Base-by-base conservation (phyloP, 768 basidiomycete species). In the Inosperma sp. region DNA sequence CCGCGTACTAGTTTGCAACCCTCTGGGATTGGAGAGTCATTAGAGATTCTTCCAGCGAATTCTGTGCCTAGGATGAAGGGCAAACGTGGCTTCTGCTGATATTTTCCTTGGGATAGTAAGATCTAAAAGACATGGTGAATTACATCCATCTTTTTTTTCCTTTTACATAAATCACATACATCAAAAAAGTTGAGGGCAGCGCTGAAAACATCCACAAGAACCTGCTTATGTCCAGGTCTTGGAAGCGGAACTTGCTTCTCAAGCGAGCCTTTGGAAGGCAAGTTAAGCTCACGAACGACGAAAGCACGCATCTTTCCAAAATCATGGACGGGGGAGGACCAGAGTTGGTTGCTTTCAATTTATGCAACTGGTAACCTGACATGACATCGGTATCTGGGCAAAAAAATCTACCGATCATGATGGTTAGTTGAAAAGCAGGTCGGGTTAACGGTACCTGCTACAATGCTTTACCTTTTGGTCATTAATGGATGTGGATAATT, bases 51-150 rank as follows among this genome's bases (percentile, higher is more conserved):
- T 0, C 95, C 95, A 3, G 93, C 81, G 60, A 97, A 88, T 66
- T 99, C 89, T 30, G 80, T 73, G 13, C 93, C 93, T 5, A 93
- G 78, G 5, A 82, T 76, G 68, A 94, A 96, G 0, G 94, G 94
- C 31, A 91, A 75, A 0, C 87, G 79, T 0, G 89, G 92, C 62
- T 93, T 85, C 48, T 68, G 65, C 62, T 95, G 93, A 64, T 95
- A 88, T 72, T 88, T 93, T 41, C 93, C 93, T 67, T 93, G 90
- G 0, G 83, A 72, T 71, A 93, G 91, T 22, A 95, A 70, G 56
- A 92, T 90, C 82, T 88, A n/a, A 54, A 16, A 16, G 26, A 27
- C 33, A 49, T 55, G 16, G 46, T 2, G n/a, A n/a, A n/a, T n/a
- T n/a, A n/a, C n/a, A n/a, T n/a, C n/a, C n/a, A n/a, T n/a, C n/a